Percentiles rank a stretch among this genome's conserved stretches.
Evolutionary conservation across 305 asterid genomes (phyloP).

Genomic region (Striga hermonthica): DNA sequence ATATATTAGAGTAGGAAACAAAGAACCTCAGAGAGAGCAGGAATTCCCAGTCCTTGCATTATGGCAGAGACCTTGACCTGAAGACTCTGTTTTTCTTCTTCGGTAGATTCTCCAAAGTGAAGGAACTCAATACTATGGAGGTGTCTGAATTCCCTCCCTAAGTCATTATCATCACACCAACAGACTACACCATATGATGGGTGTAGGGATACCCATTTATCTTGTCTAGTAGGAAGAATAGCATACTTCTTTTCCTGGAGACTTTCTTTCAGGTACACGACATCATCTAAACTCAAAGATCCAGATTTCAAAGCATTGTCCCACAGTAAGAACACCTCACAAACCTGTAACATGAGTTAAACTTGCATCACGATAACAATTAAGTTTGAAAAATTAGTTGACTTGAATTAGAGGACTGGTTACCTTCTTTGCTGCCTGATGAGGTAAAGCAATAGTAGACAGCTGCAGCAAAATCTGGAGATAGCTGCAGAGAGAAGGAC

Average conservation of each 20-base stretch:
- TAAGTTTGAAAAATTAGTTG: conserved; percentile 23
- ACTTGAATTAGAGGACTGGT: conserved; percentile 30
- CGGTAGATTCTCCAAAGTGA: conserved; percentile 55
- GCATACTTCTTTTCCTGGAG: conserved; percentile 54
- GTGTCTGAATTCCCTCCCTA: conserved; percentile 65
- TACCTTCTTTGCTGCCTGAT: conserved; percentile 77
- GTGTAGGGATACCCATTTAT: conserved; percentile 92
- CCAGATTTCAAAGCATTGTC: conserved; percentile 67
- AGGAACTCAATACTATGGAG: conserved; percentile 61
- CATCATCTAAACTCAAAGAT: conserved; percentile 61
- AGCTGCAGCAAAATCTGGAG: conserved; percentile 73
- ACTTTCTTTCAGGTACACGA: conserved; percentile 55
- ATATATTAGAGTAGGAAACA: conserved; percentile 18
- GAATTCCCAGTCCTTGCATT: conserved; percentile 62
- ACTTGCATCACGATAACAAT: conserved; percentile 23
- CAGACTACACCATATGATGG: conserved; percentile 75
- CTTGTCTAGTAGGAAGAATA: conserved; percentile 84
- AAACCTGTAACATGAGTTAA: conserved; percentile 51
- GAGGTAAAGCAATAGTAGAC: conserved; percentile 61
- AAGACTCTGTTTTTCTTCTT: conserved; percentile 52
- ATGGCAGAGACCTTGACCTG: conserved; percentile 47
- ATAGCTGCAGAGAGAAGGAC: conserved; percentile 62
- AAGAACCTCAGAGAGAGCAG: conserved; percentile 70
- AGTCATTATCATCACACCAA: conserved; percentile 76
- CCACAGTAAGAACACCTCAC: conserved; percentile 72